Conservation (phyloP, 2,329 filamentous ascomycete species). For the Alternaria metachromatica region DNA sequence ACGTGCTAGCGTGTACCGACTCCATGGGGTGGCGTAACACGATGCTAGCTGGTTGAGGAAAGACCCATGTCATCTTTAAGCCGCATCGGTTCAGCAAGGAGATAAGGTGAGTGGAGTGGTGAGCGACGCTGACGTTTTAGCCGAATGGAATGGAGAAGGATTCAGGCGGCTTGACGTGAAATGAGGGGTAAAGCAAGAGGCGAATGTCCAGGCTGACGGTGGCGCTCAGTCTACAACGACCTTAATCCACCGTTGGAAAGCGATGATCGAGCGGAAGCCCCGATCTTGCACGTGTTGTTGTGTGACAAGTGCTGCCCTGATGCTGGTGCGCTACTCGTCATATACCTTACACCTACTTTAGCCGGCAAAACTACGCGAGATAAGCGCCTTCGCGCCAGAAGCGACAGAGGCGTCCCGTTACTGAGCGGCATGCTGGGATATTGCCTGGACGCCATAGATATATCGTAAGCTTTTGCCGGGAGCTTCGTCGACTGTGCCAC, state of each 20-base stretch:
- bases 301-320: constrained; percentile 4
- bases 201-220: background rate
- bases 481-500: background rate
- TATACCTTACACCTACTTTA: background rate
- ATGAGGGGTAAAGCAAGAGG: background rate
- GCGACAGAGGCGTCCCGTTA: background rate
- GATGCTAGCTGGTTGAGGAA: background rate
- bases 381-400: background rate
- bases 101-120: background rate
- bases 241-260: background rate
- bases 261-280: background rate
- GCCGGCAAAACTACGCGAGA: background rate
- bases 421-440: background rate
- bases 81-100: background rate
- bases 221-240: background rate
- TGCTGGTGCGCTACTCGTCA: background rate
- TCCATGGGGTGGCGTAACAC: constrained; percentile 2
- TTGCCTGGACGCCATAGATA: background rate
- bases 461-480: background rate
- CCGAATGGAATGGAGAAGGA: background rate
- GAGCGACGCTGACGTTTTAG: background rate
- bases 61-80: background rate
- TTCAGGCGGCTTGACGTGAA: background rate
- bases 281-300: constrained; percentile 1
- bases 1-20: constrained; percentile 8